phyloP scores from a whole-genome alignment of 129 eudicot species.

The Flaveria linearis region DNA sequence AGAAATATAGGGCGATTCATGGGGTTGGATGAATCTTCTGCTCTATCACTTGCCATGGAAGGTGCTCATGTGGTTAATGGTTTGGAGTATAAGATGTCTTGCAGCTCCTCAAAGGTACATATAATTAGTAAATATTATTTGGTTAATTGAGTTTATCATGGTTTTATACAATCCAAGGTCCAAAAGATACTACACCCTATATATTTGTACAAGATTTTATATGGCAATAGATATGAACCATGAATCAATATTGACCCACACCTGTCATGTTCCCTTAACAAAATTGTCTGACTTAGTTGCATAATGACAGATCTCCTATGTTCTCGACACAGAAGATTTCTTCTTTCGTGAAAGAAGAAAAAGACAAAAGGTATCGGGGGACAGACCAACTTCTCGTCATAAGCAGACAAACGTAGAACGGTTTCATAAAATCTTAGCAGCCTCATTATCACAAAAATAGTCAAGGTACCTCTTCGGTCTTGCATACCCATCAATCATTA shows the following conservation, averaged over 20 bases:
- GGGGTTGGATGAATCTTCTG: slow-evolving; percentile 57
- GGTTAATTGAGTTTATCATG: not conserved
- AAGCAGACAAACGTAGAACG: slow-evolving; percentile 46
- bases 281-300: slow-evolving; percentile 4
- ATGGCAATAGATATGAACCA: not conserved
- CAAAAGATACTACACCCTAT: too few species aligned
- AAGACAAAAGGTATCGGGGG: slow-evolving; percentile 32
- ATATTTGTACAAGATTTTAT: too few species aligned
- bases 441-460: slow-evolving; percentile 35
- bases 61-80: slow-evolving; percentile 62
- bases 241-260: not conserved
- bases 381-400: slow-evolving; percentile 22
- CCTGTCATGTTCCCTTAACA: not conserved
- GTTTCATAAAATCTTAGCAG: slow-evolving; percentile 57
- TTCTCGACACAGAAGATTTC: slow-evolving; percentile 89
- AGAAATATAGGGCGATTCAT: slow-evolving; percentile 59
- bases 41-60: slow-evolving; percentile 57
- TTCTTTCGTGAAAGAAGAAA: slow-evolving; percentile 60
- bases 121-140: not conserved
- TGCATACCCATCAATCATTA: not conserved
- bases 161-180: not conserved
- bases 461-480: slow-evolving; percentile 25
- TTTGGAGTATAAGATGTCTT: slow-evolving; percentile 85
- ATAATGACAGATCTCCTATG: slow-evolving; percentile 78
- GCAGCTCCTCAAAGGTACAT: slow-evolving; percentile 75